A percentile compares a stretch with the other conserved stretches of the same genome.
Evolutionary conservation across 1,139 yeast genomes (phyloP).

Genomic region (Yamadazyma songkhlaensis): DNA sequence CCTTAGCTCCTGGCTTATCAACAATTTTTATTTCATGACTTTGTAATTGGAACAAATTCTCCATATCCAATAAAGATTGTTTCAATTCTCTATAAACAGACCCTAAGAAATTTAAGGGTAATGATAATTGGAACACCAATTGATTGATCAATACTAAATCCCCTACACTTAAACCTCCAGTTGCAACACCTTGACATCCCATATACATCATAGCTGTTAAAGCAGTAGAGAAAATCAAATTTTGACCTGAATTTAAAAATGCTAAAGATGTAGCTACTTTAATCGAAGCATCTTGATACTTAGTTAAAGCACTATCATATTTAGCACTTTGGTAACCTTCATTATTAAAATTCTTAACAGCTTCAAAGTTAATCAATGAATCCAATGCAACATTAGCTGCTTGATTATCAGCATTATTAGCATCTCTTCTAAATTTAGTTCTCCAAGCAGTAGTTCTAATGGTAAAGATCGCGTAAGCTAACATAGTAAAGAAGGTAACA

Average conservation of each 20-base stretch:
- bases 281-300: conserved; percentile 78
- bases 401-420: conserved; percentile 90
- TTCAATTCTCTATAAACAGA: conserved; percentile 93
- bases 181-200: conserved; percentile 94
- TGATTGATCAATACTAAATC: conserved; percentile 96
- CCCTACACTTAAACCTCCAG: conserved; percentile 85
- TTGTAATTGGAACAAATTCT: conserved; percentile 79
- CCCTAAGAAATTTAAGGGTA: conserved; percentile 90
- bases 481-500: conserved; percentile 84
- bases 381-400: conserved; percentile 95
- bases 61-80: conserved; percentile 92
- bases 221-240: conserved; percentile 85
- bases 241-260: conserved; percentile 88
- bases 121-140: conserved; percentile 90
- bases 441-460: conserved; percentile 96
- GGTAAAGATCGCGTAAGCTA: conserved; percentile 82
- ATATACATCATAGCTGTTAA: conserved; percentile 96
- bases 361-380: conserved; percentile 89
- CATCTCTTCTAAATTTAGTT: conserved; percentile 84
- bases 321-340: conserved; percentile 76
- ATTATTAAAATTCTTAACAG: conserved; percentile 92
- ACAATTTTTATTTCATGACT: conserved; percentile 66
- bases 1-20: conserved; percentile 61
- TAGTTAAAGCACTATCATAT: conserved; percentile 72
- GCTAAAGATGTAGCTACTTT: conserved; percentile 93